Evolutionary conservation across 345 rosid species (phyloP), one percentile per base, ranked within the genome.

Genomic region (Mangifera indica): DNA sequence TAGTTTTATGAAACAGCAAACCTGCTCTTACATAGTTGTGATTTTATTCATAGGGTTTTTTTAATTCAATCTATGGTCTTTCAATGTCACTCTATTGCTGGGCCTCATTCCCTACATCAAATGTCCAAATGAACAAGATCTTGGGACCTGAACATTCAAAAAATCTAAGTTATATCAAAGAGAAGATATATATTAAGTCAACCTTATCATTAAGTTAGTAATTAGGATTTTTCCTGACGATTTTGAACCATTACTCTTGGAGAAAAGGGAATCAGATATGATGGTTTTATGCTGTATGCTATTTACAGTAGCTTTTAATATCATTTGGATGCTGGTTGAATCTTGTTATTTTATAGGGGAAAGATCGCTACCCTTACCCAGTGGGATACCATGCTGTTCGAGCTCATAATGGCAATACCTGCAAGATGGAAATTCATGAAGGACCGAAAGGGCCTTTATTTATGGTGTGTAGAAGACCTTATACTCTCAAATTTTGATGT

Each of bases 361-460:
- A 89, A 86, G 97, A 86, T 80, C 93, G 97, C 10, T 87, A 86
- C 81, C 97, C 98, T 76, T 93, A 91, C 83, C 98, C 96, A 8
- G 87, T 90, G 78, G 97, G 97, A 20, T 94, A 86, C 81, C 85
- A 60, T 34, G 97, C 96, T 71, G 79, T 83, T 62, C 89, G 94
- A 76, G 81, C 79, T 81, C 83, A 82, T 60, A 85, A 80, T 64
- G 96, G 88, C 67, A 72, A 71, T 84, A 74, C 73, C 44, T 91
- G 79, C 52, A 86, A 81, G 72, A 79, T 90, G 83, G 91, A 93
- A 83, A 87, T 88, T 76, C 80, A 68, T 64, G 91, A 93, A 82
- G 96, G 94, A 74, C 74, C 86, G 54, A 89, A 87, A 76, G 98
- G 98, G 61, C 98, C 97, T 55, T 60, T 90, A 11, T 93, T 93